phyloP scores from a whole-genome alignment of 176 grass and related monocot species.

The Triticum dicoccoides region DNA sequence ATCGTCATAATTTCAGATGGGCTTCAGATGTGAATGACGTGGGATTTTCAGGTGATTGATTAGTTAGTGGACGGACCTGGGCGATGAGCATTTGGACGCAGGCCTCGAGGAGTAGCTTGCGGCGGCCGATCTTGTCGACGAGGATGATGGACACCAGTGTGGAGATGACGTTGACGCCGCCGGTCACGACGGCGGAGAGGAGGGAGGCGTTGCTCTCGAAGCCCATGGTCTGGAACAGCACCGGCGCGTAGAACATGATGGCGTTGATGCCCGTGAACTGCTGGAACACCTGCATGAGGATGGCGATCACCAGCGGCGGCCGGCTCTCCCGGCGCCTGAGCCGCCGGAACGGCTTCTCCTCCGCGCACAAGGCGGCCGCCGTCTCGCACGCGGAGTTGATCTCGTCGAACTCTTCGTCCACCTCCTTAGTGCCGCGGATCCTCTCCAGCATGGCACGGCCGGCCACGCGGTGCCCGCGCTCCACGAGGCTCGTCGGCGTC shows the following conservation, averaged over 20 bases:
- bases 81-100: not conserved
- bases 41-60: not conserved
- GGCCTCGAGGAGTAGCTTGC: not conserved
- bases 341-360: not conserved
- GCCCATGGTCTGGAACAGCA: slow-evolving; percentile 89
- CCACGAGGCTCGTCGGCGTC: not conserved
- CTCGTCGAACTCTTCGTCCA: not conserved
- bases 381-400: not conserved
- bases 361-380: not conserved
- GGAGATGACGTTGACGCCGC: not conserved
- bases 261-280: slow-evolving; percentile 73
- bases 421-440: not conserved
- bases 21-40: not conserved
- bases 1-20: not conserved
- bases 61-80: not conserved
- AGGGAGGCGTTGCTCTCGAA: slow-evolving; percentile 28
- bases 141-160: not conserved
- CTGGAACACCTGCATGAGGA: not conserved
- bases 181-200: not conserved
- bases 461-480: not conserved
- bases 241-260: slow-evolving; percentile 86
- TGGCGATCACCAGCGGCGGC: not conserved
- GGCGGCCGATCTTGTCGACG: not conserved
- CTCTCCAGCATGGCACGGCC: not conserved
- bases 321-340: not conserved